These are phyloP conservation scores for Paramecium tetraurelia DNA, from an alignment of 73 alveolate genomes.

Conservation along the genomic window DNA sequence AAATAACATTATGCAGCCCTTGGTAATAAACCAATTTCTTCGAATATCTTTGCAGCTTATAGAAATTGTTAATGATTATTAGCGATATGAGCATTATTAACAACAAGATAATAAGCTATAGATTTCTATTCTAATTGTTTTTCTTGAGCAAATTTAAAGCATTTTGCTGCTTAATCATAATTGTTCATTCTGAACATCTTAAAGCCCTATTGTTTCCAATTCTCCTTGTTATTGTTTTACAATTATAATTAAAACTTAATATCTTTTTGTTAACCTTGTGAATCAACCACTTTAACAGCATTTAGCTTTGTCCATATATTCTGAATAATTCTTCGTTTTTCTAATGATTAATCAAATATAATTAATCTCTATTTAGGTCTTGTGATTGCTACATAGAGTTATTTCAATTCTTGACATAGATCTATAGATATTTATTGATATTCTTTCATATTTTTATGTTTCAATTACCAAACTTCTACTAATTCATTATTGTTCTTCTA, in stretches of 20 bases:
- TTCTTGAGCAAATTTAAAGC: conserved; percentile 76
- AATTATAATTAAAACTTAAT: neutral
- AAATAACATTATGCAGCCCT: conserved; percentile 83
- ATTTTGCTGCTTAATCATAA: conserved; percentile 78
- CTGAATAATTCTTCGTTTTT: conserved; percentile 66
- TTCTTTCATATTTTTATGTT: neutral
- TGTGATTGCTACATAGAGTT: conserved; percentile 85
- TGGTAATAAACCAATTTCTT: conserved; percentile 35
- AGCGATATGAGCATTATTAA: conserved; percentile 43
- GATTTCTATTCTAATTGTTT: conserved; percentile 66
- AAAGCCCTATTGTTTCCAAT: conserved; percentile 80
- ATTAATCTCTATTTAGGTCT: conserved; percentile 85
- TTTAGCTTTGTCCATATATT: conserved; percentile 74
- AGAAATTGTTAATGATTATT: conserved; percentile 59
- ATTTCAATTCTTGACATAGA: conserved; percentile 85
- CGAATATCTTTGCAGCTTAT: conserved; percentile 71
- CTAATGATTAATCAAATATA: conserved; percentile 76
- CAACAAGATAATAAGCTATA: conserved; percentile 70
- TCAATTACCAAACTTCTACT: neutral
- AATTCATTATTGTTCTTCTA: neutral
- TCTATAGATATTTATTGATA: neutral
- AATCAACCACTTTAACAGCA: conserved; percentile 26
- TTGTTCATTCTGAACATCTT: conserved; percentile 79
- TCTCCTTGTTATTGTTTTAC: neutral
- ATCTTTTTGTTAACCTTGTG: neutral